Base-by-base conservation (phyloP, 495 filamentous ascomycete genomes). In the Lasiosphaeria ovina region DNA sequence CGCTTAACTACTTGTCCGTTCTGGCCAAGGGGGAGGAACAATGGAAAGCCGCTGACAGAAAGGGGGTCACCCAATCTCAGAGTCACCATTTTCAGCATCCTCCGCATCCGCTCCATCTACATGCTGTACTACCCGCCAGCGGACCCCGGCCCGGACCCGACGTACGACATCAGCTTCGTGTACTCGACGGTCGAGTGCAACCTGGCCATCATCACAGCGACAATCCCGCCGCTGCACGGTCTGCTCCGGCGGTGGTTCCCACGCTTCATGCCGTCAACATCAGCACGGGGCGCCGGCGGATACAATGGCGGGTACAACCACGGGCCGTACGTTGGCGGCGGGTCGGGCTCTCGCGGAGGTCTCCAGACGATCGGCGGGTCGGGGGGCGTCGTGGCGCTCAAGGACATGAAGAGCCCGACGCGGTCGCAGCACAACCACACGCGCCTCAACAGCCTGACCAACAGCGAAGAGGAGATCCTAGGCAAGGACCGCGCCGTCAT, bases 171-270 rank as follows among this genome's bases (percentile, higher is more conserved):
- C 55, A 68, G 74, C 31, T 72, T 74, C 61, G 67, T 66, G 51
- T 73, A 70, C 48, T 78, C 74, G 3, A 72, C 65, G n/a, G 40
- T 78, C 16, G 77, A 78, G 63, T 69, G 71, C 40, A 76, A 77
- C 60, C 69, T 78, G 9, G 76, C 77, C 17, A 70, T 78, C 42
- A 61, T 78, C 14, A 70, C 76, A 6, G 76, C 71, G 10, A 73
- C 63, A 8, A 62, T 65, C 9, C 67, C 67, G 0, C 53, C 52
- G 4, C 61, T 69, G 44, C 60, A 62, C 49, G 56, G 59, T 3
- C 57, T 66, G 6, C 57, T 63, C 48, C n/a, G 60, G 35, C 38
- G 51, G 42, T 66, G 60, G 60, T 63, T 66, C 57, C 64, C 64
- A 2, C 44, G 49, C 51, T 57, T 63, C 44, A 63, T 63, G 24